Evolutionary conservation across 768 basidiomycete species (phyloP).

Genomic region (Suillus luteus): DNA sequence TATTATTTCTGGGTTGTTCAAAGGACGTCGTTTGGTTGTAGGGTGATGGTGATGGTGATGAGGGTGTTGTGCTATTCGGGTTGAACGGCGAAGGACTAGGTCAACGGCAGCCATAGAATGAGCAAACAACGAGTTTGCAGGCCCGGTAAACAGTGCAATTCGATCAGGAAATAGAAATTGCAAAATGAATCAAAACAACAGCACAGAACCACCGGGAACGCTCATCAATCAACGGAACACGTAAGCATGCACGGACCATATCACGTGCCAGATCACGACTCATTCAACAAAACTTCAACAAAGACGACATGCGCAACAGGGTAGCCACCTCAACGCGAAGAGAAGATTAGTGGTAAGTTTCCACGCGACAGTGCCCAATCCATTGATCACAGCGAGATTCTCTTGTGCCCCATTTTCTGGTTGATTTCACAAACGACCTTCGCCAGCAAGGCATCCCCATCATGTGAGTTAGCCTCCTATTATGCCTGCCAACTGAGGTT

Average conservation of each 20-base stretch:
- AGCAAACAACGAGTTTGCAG: background rate
- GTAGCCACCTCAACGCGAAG: too few species aligned
- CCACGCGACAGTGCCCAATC: too few species aligned
- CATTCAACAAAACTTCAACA: too few species aligned
- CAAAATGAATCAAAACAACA: constrained; percentile 1
- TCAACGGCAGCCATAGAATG: constrained; percentile 8
- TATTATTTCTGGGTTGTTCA: background rate
- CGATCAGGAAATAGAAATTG: constrained; percentile 9
- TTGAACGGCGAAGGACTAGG: constrained; percentile 10
- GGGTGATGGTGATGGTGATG: background rate
- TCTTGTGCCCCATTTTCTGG: too few species aligned
- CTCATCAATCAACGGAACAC: constrained; percentile 3
- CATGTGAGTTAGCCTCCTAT: background rate
- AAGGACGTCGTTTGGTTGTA: constrained; percentile 5
- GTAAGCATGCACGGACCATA: constrained; percentile 7
- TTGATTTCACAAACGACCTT: background rate
- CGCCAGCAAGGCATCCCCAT: background rate
- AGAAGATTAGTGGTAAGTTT: too few species aligned
- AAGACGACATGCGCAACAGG: too few species aligned
- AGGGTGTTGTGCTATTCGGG: constrained; percentile 10
- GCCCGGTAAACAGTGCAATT: background rate
- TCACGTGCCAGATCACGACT: background rate
- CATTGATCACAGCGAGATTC: too few species aligned
- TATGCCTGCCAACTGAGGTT: background rate
- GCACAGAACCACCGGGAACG: constrained; percentile 1